A percentile compares a stretch with the other conserved stretches of the same genome.
phyloP scores from a whole-genome alignment of 768 basidiomycete species.

The Mycena latifolia region DNA sequence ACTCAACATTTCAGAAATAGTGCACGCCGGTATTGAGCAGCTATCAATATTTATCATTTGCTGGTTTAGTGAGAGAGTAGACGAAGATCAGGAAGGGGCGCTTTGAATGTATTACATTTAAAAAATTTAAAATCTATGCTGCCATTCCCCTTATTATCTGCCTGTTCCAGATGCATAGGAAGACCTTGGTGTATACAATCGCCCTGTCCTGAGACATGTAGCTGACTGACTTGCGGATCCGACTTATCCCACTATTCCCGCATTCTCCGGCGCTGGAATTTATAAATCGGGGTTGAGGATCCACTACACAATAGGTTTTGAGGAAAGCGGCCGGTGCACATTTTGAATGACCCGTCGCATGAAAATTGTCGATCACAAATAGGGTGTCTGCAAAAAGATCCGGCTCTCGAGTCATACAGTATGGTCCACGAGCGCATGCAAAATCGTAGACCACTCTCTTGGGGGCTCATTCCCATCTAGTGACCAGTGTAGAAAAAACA shows the following conservation, averaged over 20 bases:
- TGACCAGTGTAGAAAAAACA: slow-evolving; percentile 36
- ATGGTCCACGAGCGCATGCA: slow-evolving; percentile 37
- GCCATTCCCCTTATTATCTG: neutral
- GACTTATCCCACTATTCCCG: slow-evolving; percentile 35
- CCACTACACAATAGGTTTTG: slow-evolving; percentile 26
- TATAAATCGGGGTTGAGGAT: slow-evolving; percentile 23
- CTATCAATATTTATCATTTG: neutral
- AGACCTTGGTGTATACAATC: slow-evolving; percentile 41
- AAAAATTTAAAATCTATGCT: neutral
- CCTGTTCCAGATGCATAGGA: slow-evolving; percentile 33
- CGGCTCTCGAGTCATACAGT: slow-evolving; percentile 36
- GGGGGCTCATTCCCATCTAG: slow-evolving; percentile 24
- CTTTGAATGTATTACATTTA: too few relatives aligned
- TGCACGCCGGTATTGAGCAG: neutral
- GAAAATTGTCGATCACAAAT: slow-evolving; percentile 37
- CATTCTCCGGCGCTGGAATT: slow-evolving; percentile 41
- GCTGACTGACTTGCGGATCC: slow-evolving; percentile 44
- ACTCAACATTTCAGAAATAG: neutral
- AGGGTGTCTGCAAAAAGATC: slow-evolving; percentile 33
- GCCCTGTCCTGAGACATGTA: slow-evolving; percentile 42
- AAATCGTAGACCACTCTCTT: slow-evolving; percentile 36
- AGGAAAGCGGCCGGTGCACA: slow-evolving; percentile 32
- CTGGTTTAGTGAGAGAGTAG: neutral
- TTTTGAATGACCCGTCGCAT: slow-evolving; percentile 32
- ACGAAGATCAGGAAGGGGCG: too few relatives aligned